Conservation (phyloP, 2,329 filamentous ascomycete species). For the Diplodia mutila region DNA sequence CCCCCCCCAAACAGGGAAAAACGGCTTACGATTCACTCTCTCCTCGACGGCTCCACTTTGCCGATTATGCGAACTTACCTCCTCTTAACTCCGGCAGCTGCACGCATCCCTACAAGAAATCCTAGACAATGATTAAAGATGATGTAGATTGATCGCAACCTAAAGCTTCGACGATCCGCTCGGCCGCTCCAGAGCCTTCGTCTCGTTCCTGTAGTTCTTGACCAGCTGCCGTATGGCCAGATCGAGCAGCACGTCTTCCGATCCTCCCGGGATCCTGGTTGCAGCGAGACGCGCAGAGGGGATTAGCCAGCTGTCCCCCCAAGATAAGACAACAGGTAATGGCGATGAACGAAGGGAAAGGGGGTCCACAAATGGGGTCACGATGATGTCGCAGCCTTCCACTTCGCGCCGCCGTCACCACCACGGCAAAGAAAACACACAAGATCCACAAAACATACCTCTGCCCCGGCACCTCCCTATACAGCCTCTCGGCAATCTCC, state of each 20-base stretch:
- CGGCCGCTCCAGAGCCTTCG: conserved; percentile 54
- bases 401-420: too few species aligned
- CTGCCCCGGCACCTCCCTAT: conserved; percentile 65
- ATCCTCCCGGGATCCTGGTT: conserved; percentile 65
- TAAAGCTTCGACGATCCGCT: conserved; percentile 51
- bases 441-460: conserved; percentile 25
- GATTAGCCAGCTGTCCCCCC: not conserved
- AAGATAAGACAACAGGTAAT: too few species aligned
- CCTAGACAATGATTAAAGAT: not conserved
- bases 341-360: not conserved
- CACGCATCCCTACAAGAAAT: not conserved
- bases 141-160: not conserved
- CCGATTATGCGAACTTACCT: not conserved
- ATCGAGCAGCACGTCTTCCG: conserved; percentile 74
- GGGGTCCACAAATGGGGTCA: not conserved
- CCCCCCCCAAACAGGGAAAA: not conserved
- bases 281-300: not conserved
- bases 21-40: not conserved
- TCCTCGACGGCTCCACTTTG: not conserved
- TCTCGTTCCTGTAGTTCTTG: conserved; percentile 67
- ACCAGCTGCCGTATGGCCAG: conserved; percentile 70
- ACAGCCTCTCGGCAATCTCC: conserved; percentile 70
- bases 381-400: not conserved
- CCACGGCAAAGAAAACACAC: not conserved
- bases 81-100: not conserved